These are phyloP conservation scores for Hypoxylon lienhwacheense DNA, from an alignment of 495 filamentous ascomycete genomes.

Conservation along the genomic window DNA sequence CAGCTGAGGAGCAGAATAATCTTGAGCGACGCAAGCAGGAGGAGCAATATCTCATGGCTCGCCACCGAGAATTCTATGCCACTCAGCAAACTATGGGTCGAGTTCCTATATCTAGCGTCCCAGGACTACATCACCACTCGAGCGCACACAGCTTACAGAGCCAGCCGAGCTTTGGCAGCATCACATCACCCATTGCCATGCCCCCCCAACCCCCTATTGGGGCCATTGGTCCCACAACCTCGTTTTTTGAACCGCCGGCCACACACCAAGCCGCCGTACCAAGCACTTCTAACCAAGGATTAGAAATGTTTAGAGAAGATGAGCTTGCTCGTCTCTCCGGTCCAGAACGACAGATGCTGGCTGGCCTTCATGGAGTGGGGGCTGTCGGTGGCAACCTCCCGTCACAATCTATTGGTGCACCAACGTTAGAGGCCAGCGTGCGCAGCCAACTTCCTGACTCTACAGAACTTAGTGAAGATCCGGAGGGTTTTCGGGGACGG, in stretches of 20 bases:
- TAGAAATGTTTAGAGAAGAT: constrained; percentile 55
- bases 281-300: constrained; percentile 35
- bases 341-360: constrained; percentile 40
- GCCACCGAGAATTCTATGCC: constrained; percentile 89
- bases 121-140: constrained; percentile 84
- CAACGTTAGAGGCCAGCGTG: constrained; percentile 37
- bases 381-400: constrained; percentile 32
- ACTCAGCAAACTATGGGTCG: constrained; percentile 72
- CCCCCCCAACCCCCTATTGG: constrained; percentile 71
- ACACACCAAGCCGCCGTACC: constrained; percentile 39
- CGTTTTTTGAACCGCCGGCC: constrained; percentile 70
- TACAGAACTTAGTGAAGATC: constrained; percentile 52
- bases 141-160: constrained; percentile 95
- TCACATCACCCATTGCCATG: constrained; percentile 80
- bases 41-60: constrained; percentile 93
- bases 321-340: constrained; percentile 45
- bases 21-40: constrained; percentile 95
- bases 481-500: constrained; percentile 54
- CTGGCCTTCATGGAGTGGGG: constrained; percentile 35
- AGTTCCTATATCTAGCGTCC: constrained; percentile 62
- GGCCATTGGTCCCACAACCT: constrained; percentile 49
- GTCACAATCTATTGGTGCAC: constrained; percentile 39
- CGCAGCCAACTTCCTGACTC: constrained; percentile 47
- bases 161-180: constrained; percentile 91
- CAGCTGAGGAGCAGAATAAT: constrained; percentile 96